Evolutionary conservation across 208 protist genomes (phyloP).

Genomic region (Naegleria fowleri): DNA sequence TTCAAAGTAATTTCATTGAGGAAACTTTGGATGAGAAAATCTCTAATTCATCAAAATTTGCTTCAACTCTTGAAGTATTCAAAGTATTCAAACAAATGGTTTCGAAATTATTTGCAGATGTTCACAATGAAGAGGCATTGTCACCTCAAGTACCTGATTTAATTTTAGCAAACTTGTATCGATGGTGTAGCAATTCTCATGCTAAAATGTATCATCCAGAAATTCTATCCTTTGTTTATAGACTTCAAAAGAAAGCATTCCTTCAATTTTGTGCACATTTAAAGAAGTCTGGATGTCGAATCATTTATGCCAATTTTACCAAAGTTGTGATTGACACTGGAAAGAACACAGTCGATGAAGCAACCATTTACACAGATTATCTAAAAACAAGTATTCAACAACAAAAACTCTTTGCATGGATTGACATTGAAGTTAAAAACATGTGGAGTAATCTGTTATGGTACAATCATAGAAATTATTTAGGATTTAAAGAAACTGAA

Average conservation of each 20-base stretch:
- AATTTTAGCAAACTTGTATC: not conserved
- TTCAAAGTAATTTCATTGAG: constrained; percentile 42
- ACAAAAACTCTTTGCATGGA: constrained; percentile 7
- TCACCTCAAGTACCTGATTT: not conserved
- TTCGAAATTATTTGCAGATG: not conserved
- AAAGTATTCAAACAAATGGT: not conserved
- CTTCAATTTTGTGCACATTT: not conserved
- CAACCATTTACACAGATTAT: not conserved
- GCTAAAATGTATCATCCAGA: constrained; percentile 18
- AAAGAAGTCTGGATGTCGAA: constrained; percentile 14
- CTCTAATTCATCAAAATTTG: not conserved
- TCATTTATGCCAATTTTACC: constrained; percentile 22
- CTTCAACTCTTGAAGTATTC: not conserved
- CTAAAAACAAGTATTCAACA: not conserved
- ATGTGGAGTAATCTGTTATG: not conserved
- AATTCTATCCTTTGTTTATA: not conserved
- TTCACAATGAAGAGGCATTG: not conserved
- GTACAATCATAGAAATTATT: not conserved
- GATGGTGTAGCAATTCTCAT: constrained; percentile 16
- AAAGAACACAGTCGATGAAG: not conserved
- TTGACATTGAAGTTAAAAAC: not conserved
- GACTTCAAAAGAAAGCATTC: constrained; percentile 14
- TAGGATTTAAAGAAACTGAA: not conserved
- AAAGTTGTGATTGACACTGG: constrained; percentile 13
- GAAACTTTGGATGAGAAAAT: not conserved